Base-by-base conservation (phyloP, 768 basidiomycete species). In the Leucocoprinus birnbaumii region DNA sequence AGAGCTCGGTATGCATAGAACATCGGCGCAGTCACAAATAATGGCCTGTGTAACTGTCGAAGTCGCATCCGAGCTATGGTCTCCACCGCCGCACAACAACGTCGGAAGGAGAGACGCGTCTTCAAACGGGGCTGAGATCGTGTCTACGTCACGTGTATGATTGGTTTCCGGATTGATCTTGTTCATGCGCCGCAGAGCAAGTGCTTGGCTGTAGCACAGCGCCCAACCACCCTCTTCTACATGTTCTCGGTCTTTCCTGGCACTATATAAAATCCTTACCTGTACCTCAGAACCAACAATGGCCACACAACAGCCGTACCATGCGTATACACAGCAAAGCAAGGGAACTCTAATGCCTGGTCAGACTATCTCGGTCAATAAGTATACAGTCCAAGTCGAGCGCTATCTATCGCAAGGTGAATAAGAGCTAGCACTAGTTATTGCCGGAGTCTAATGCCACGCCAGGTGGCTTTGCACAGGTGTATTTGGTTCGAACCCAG, bases 381-480 rank as follows among this genome's bases (percentile, higher is more conserved):
- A 91, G 63, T 88, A 89, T 71, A 83, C 78, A 18, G 94, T 99
- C 51, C 86, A 89, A 64, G 91, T 99, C 43, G 95, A 98, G 67
- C 84, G 87, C 66, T 98, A 97, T 76, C 82, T 99, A 48, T 91
- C 89, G 41, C 96, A 99, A 86, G 97, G 94, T 87, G 62, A 59
- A 75, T 67, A 38, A 6, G n/a, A 38, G 38, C 4, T 38, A 16
- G 38, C 51, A 24, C 42, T 22, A 46, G 37, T 40, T 38, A 37
- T 60, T 45, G 57, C 50, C 38, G 38, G 27, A 43, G 13, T 63
- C 55, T 56, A 65, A 57, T 45, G 43, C 45, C 52, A 45, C 34
- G 22, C 18, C 65, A 97, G 94, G 97, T 72, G 97, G 97, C 16
- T 99, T 97, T 70, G 95, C 97, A 6, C 91, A 98, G 73, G 96